A percentile compares a stretch with the other conserved stretches of the same genome.
phyloP scores from a whole-genome alignment of 192 early-diverging fungal species.

The Podila clonocystis region DNA sequence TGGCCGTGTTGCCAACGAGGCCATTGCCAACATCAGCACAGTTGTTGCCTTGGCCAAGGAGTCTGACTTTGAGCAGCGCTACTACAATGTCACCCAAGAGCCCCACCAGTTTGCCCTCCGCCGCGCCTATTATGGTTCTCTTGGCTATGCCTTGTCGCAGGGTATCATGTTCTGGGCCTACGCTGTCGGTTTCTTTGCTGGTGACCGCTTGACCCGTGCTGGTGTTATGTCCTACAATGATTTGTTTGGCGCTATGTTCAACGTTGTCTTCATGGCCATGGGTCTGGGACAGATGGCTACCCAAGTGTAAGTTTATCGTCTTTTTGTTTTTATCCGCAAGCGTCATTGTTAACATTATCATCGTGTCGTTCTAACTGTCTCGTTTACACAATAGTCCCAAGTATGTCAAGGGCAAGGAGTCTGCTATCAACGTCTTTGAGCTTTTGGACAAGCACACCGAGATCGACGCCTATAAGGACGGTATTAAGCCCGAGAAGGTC shows the following conservation, averaged over 20 bases:
- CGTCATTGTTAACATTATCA: constrained; percentile 78
- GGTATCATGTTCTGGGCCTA: constrained; percentile 66
- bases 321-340: constrained; percentile 57
- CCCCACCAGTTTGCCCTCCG: constrained; percentile 57
- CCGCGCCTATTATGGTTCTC: constrained; percentile 49
- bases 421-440: constrained; percentile 74
- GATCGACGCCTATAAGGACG: constrained; percentile 69
- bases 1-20: constrained; percentile 82
- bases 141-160: constrained; percentile 64
- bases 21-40: constrained; percentile 86
- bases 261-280: constrained; percentile 72
- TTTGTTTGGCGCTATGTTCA: constrained; percentile 60
- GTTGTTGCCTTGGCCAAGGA: constrained; percentile 78
- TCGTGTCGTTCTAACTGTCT: constrained; percentile 72
- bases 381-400: constrained; percentile 60
- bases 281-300: constrained; percentile 63
- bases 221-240: constrained; percentile 8
- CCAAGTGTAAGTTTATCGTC: constrained; percentile 54
- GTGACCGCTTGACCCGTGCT: constrained; percentile 55
- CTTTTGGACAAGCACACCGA: constrained; percentile 75
- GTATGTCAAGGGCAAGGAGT: constrained; percentile 71
- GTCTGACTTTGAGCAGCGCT: constrained; percentile 45
- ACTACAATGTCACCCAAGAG: constrained; percentile 52
- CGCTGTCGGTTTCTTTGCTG: constrained; percentile 67
- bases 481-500: constrained; percentile 51